phyloP scores from a whole-genome alignment of 768 basidiomycete genomes.

The Pleurotus giganteus region DNA sequence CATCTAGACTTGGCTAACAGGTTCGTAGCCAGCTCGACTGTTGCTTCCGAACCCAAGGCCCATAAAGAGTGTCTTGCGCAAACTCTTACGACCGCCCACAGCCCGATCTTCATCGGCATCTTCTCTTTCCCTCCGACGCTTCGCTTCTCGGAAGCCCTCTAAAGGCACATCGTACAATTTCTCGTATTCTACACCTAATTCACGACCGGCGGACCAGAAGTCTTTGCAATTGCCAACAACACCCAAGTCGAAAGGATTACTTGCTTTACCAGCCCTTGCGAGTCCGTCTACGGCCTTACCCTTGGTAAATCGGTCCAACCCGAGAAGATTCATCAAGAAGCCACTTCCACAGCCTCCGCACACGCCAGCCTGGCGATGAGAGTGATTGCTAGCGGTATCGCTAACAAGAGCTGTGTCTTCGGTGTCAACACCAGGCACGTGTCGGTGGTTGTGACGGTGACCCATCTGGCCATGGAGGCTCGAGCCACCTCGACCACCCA shows the following conservation, averaged over 20 bases:
- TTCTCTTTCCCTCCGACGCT: conserved; percentile 56
- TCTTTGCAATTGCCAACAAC: conserved; percentile 79
- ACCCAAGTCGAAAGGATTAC: conserved; percentile 93
- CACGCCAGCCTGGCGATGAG: conserved; percentile 44
- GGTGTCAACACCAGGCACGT: conserved; percentile 39
- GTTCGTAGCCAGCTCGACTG: conserved; percentile 60
- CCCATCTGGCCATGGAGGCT: conserved; percentile 75
- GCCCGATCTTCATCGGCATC: conserved; percentile 48
- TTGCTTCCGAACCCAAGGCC: conserved; percentile 51
- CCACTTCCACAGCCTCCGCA: conserved; percentile 48
- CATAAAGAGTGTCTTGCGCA: conserved; percentile 54
- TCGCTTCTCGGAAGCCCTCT: conserved; percentile 81
- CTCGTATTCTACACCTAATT: conserved; percentile 90
- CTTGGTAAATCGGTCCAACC: conserved; percentile 91
- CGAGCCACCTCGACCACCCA: conserved; percentile 86
- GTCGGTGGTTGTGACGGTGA: conserved; percentile 52
- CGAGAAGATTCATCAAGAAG: conserved; percentile 88
- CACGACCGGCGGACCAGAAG: conserved; percentile 88
- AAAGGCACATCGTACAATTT: conserved; percentile 83
- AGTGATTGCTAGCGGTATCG: conserved; percentile 32
- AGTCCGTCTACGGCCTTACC: conserved; percentile 89
- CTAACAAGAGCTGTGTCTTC: conserved; percentile 43
- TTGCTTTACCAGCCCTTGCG: conserved; percentile 66
- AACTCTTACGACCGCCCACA: conserved; percentile 26
- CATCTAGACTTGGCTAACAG: conserved; percentile 56